Evolutionary conservation across 768 basidiomycete species (phyloP).

Genomic region (Phaeotremella fagi): DNA sequence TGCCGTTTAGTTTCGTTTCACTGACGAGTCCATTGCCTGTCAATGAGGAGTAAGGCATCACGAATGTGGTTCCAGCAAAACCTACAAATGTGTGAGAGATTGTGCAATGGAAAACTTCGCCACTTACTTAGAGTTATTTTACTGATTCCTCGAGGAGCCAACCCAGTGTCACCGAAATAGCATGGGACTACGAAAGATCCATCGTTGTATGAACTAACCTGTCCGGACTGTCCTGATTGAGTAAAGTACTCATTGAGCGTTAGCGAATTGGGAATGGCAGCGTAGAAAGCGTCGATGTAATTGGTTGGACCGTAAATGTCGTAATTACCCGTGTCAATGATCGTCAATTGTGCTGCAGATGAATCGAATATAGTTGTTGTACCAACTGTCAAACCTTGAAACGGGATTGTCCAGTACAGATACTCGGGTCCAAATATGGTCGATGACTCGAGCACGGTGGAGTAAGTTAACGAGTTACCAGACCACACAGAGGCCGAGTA

Average conservation of each 20-base stretch:
- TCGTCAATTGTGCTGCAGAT: background rate
- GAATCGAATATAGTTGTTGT: background rate
- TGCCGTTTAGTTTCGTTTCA: background rate
- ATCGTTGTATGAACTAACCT: background rate
- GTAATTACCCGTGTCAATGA: background rate
- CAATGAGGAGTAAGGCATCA: background rate
- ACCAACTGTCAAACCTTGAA: background rate
- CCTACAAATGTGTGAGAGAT: too few relatives aligned
- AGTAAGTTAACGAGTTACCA: background rate
- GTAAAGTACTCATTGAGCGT: background rate
- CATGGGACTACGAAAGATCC: background rate
- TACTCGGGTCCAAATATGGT: too few relatives aligned
- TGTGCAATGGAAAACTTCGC: too few relatives aligned
- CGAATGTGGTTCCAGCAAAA: background rate
- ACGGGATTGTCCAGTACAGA: background rate
- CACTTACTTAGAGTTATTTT: background rate
- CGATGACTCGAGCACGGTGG: background rate
- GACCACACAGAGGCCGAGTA: too few relatives aligned
- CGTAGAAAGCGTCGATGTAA: background rate
- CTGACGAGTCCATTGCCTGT: background rate
- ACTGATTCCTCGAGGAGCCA: background rate
- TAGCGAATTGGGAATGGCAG: background rate
- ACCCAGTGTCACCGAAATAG: background rate
- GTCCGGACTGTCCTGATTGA: background rate
- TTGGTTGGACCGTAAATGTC: background rate